Conservation (phyloP, 2,329 filamentous ascomycete species). For the Xylaria sp. region DNA sequence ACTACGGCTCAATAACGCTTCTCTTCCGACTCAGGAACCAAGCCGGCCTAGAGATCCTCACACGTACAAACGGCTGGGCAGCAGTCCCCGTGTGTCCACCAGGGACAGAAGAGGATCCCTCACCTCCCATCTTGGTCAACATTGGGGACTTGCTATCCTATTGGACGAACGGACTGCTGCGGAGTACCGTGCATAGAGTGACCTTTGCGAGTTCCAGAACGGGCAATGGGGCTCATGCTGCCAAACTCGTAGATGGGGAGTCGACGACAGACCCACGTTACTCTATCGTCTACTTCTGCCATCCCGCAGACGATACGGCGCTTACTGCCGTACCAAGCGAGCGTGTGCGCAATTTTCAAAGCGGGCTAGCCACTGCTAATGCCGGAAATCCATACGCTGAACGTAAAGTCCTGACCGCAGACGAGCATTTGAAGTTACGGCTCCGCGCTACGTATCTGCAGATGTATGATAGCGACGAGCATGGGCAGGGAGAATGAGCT, state of each 20-base stretch:
- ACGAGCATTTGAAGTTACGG: slow-evolving; percentile 67
- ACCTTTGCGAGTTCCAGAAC: slow-evolving; percentile 64
- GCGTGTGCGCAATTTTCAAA: slow-evolving; percentile 51
- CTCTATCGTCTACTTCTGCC: slow-evolving; percentile 72
- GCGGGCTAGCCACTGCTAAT: slow-evolving; percentile 30
- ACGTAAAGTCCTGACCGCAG: slow-evolving; percentile 64
- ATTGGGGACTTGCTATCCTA: slow-evolving; percentile 74
- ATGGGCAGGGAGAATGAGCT: slow-evolving; percentile 1
- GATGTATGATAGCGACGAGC: slow-evolving; percentile 54
- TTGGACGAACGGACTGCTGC: slow-evolving; percentile 89
- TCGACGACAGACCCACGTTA: slow-evolving; percentile 60
- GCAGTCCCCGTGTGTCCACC: slow-evolving; percentile 71
- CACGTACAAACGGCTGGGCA: slow-evolving; percentile 60
- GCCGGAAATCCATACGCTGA: slow-evolving; percentile 55
- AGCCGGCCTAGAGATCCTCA: slow-evolving; percentile 83
- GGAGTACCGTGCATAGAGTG: slow-evolving; percentile 88
- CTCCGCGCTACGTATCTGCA: slow-evolving; percentile 63
- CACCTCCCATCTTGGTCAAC: slow-evolving; percentile 81
- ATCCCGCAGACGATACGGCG: slow-evolving; percentile 60
- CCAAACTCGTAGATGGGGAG: slow-evolving; percentile 49
- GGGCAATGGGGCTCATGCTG: slow-evolving; percentile 34
- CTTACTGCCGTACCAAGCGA: slow-evolving; percentile 66
- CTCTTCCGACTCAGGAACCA: slow-evolving; percentile 87
- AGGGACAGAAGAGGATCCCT: slow-evolving; percentile 61
- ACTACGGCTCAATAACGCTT: slow-evolving; percentile 76